Percentiles rank a stretch among this genome's conserved stretches.
phyloP scores from a whole-genome alignment of 164 flowering plant species.

The Piper betle region DNA sequence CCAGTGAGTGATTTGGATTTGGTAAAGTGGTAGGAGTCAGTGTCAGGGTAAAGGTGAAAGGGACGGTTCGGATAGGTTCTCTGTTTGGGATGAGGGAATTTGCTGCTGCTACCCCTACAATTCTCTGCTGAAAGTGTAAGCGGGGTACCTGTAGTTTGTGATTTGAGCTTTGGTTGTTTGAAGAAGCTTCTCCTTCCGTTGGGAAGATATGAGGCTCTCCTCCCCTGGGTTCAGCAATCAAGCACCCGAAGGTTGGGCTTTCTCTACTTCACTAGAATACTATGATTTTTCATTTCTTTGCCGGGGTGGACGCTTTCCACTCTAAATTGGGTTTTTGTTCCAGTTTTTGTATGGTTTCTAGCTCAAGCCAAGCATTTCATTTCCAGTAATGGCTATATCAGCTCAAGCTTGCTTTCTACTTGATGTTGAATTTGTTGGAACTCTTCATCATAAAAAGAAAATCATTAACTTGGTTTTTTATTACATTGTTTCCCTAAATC shows the following conservation, averaged over 20 bases:
- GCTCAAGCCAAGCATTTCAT: too few relatives aligned
- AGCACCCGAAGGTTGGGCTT: conserved; percentile 50
- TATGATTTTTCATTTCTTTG: too few relatives aligned
- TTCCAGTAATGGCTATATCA: too few relatives aligned
- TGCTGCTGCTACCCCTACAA: not conserved
- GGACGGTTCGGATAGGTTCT: conserved; percentile 6
- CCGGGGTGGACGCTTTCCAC: not conserved
- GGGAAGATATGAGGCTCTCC: conserved; percentile 48
- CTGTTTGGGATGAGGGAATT: not conserved
- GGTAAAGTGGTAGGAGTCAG: not conserved
- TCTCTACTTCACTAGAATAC: not conserved
- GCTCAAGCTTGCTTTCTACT: too few relatives aligned
- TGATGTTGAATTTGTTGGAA: too few relatives aligned
- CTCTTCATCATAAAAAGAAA: too few relatives aligned
- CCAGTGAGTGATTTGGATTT: not conserved
- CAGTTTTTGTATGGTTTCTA: too few relatives aligned
- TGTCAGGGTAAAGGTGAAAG: conserved; percentile 6
- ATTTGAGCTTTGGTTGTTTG: not conserved
- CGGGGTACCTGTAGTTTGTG: not conserved
- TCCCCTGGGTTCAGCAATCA: conserved; percentile 55
- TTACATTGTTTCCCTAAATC: too few relatives aligned
- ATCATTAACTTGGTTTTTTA: too few relatives aligned
- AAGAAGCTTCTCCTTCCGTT: not conserved
- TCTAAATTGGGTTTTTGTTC: too few relatives aligned
- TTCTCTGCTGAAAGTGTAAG: not conserved